Conservation (phyloP, 2,329 filamentous ascomycete genomes). For the Aspergillus ochraceus region DNA sequence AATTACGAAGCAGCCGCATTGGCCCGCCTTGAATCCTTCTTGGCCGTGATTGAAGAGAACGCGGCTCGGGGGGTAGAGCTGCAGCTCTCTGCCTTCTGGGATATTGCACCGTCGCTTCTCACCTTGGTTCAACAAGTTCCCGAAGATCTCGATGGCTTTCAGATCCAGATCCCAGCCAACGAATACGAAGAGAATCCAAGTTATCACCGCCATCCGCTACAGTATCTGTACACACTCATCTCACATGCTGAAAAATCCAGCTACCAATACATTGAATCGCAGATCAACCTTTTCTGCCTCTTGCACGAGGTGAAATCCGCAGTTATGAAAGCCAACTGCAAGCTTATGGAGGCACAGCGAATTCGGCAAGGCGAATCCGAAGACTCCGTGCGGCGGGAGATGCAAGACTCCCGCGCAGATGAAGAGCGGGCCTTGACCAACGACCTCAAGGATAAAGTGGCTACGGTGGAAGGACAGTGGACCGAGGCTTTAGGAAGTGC, state of each 20-base stretch:
- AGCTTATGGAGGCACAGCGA: constrained; percentile 67
- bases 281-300: constrained; percentile 86
- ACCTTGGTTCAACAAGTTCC: constrained; percentile 80
- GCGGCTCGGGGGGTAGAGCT: constrained; percentile 85
- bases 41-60: constrained; percentile 76
- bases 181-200: constrained; percentile 85
- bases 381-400: constrained; percentile 47
- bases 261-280: constrained; percentile 94
- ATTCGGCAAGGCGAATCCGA: constrained; percentile 45
- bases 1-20: constrained; percentile 71
- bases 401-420: constrained; percentile 59
- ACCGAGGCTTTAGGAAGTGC: constrained; percentile 77
- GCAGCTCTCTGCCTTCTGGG: constrained; percentile 94
- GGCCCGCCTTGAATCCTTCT: constrained; percentile 72
- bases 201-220: constrained; percentile 77
- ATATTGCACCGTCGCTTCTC: constrained; percentile 83
- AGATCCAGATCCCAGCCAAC: constrained; percentile 71
- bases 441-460: constrained; percentile 91
- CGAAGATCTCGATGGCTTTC: constrained; percentile 55
- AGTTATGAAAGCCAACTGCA: constrained; percentile 67
- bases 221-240: constrained; percentile 85
- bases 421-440: constrained; percentile 74
- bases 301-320: constrained; percentile 86
- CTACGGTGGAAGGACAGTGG: constrained; percentile 90
- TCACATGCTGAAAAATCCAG: constrained; percentile 88